Evolutionary conservation across 2,329 filamentous ascomycete species (phyloP).

Genomic region (Penicillium sclerotigenum): DNA sequence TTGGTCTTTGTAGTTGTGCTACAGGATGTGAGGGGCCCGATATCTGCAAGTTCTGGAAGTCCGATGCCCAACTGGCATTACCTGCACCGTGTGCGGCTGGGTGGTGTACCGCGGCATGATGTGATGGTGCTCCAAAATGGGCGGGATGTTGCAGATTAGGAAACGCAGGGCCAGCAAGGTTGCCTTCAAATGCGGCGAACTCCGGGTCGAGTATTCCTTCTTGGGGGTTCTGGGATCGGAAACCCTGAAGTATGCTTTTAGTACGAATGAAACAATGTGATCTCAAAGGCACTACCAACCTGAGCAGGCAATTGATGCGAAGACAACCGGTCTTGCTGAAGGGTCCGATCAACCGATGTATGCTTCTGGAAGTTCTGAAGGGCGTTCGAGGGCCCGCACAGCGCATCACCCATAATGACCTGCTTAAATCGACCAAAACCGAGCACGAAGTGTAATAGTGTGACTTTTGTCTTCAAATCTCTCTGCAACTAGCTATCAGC

Average conservation of each 20-base stretch:
- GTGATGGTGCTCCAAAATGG: slow-evolving; percentile 27
- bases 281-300: slow-evolving; percentile 25
- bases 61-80: slow-evolving; percentile 42
- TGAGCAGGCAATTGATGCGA: slow-evolving; percentile 54
- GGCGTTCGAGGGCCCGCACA: slow-evolving; percentile 73
- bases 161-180: slow-evolving; percentile 30
- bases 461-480: no score
- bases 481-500: not conserved
- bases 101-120: slow-evolving; percentile 24
- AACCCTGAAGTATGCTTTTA: slow-evolving; percentile 49
- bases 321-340: slow-evolving; percentile 68
- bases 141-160: slow-evolving; percentile 40
- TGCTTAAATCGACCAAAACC: not conserved
- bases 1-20: slow-evolving; percentile 48
- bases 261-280: not conserved
- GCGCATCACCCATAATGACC: slow-evolving; percentile 59
- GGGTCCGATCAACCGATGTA: slow-evolving; percentile 62
- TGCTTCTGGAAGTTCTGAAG: slow-evolving; percentile 72
- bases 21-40: slow-evolving; percentile 42
- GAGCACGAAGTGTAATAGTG: not conserved
- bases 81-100: slow-evolving; percentile 8
- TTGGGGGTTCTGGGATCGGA: slow-evolving; percentile 57
- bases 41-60: slow-evolving; percentile 47
- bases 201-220: slow-evolving; percentile 60
- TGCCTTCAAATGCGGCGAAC: slow-evolving; percentile 64